Evolutionary conservation across 345 rosid species (phyloP).

Genomic region (Pistacia vera): DNA sequence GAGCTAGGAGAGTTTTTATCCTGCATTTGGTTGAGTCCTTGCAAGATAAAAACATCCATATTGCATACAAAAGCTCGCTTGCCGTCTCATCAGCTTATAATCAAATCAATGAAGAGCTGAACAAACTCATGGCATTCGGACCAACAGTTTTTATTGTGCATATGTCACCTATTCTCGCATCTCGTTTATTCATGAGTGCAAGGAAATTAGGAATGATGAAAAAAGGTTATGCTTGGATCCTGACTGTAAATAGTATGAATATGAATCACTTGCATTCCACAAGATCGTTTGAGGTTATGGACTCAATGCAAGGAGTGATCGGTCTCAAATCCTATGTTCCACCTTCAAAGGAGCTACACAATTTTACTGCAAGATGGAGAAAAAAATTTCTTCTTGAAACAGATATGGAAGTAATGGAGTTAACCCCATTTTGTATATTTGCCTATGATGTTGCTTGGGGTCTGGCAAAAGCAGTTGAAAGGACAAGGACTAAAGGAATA

Average conservation of each 20-base stretch:
- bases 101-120: conserved; percentile 12
- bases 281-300: not conserved
- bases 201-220: conserved; percentile 28
- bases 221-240: conserved; percentile 46
- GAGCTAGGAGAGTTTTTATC: not conserved
- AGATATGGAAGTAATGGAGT: not conserved
- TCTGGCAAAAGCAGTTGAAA: conserved; percentile 31
- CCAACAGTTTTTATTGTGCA: conserved; percentile 28
- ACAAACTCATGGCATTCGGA: conserved; percentile 16
- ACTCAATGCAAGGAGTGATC: conserved; percentile 43
- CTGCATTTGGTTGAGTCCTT: conserved; percentile 11
- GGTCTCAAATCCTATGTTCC: conserved; percentile 40
- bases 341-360: conserved; percentile 29
- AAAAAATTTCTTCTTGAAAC: not conserved
- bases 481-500: not conserved
- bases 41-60: conserved; percentile 5
- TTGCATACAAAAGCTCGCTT: conserved; percentile 16
- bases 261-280: not conserved
- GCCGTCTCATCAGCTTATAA: conserved; percentile 16
- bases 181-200: conserved; percentile 28
- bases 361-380: conserved; percentile 36
- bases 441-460: conserved; percentile 35
- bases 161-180: conserved; percentile 20
- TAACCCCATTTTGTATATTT: conserved; percentile 28
- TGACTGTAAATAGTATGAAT: conserved; percentile 23